Conservation (phyloP, 2,329 filamentous ascomycete genomes). For the Penicillium hordei region DNA sequence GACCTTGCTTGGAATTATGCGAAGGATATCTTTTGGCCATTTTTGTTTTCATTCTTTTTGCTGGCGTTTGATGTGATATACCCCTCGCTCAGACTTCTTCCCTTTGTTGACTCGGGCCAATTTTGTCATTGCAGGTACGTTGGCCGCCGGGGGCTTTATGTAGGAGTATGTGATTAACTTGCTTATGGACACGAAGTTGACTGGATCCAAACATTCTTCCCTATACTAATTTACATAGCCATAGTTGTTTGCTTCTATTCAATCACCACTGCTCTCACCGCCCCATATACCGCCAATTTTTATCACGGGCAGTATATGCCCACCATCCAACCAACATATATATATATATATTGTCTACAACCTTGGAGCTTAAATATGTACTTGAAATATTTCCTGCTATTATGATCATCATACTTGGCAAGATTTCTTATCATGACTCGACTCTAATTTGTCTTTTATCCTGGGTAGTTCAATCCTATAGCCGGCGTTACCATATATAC, state of each 20-base stretch:
- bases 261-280: neutral
- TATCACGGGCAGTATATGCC: neutral
- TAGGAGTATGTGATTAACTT: constrained; percentile 19
- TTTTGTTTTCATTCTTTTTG: constrained; percentile 12
- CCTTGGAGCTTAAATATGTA: neutral
- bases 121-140: constrained; percentile 24
- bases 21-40: neutral
- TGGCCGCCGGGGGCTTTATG: constrained; percentile 22
- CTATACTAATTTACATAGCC: neutral
- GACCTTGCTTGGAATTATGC: neutral
- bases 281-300: neutral
- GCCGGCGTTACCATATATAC: neutral
- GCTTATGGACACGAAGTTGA: constrained; percentile 15
- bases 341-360: neutral
- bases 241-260: neutral
- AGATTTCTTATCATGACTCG: neutral
- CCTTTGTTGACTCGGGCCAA: constrained; percentile 22
- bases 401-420: neutral
- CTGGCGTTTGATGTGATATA: constrained; percentile 44
- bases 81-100: constrained; percentile 35
- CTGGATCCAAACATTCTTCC: neutral
- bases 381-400: neutral
- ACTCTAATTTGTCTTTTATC: neutral
- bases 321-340: neutral
- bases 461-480: no score